Base-by-base conservation (phyloP, 805 yeast genomes). In the Cyberlindnera euphorbiae region DNA sequence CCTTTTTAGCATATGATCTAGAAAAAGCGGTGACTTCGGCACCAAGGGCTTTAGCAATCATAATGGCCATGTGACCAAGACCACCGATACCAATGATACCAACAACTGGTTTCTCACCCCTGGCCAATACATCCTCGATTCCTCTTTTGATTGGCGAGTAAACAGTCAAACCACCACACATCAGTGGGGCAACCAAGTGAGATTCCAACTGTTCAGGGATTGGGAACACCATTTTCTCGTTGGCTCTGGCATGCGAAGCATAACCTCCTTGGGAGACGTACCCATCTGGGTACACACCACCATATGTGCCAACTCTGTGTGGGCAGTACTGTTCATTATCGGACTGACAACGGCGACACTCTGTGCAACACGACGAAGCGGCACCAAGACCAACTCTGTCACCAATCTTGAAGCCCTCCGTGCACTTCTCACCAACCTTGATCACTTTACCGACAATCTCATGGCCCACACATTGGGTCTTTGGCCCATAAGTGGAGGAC, bases 361-460 rank as follows among this genome's bases (percentile, higher is more conserved):
- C 62, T 37, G 67, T 58, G 63, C 94, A 84, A 26, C 82, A 64
- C 39, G 62, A 64, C 17, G 70, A 64, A 52, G 75, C 79, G 17
- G 93, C 90, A 49, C 95, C 95, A 33, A 82, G 71, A 38, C 90
- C 95, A 18, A 82, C 93, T 46, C 86, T 67, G 46, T 85, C 80
- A 36, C 94, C 95, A 13, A 79, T 55, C 67, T 73, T 63, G 60
- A 68, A 35, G 43, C 64, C 62, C 10, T 55, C 48, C 8, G 59
- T 57, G 46, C 82, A 76, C 23, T 71, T 62, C n/a, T 66, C 47
- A 36, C 93, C 95, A 28, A 81, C 65, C 25, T 63, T 67, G 15
- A 73, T 65, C 18, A 79, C 80, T 25, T 56, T 63, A 28, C 86
- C 86, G 30, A 79, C 62, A 45, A 80, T 69, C 56, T 80, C 86